phyloP scores from a whole-genome alignment of 805 yeast species.

The Metschnikowia henanensis region DNA sequence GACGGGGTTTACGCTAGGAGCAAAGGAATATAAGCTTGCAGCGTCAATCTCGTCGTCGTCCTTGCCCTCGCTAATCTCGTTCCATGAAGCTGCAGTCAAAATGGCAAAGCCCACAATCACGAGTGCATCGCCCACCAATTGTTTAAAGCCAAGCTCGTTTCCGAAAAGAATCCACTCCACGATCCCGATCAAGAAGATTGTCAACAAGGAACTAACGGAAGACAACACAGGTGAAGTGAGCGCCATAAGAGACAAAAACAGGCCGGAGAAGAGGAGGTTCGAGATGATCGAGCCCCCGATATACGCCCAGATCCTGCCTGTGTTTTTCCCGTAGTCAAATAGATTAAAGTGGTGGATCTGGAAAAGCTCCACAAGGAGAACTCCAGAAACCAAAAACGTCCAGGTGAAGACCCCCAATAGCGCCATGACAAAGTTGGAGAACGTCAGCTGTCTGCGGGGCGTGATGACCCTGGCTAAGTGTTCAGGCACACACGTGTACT shows the following conservation, averaged over 20 bases:
- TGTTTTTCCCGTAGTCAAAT: slow-evolving; percentile 44
- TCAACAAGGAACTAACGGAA: slow-evolving; percentile 61
- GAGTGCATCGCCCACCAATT: slow-evolving; percentile 65
- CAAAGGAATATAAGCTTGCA: slow-evolving; percentile 43
- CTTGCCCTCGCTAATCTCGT: slow-evolving; percentile 53
- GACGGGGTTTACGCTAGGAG: slow-evolving; percentile 29
- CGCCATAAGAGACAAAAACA: slow-evolving; percentile 77
- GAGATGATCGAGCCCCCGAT: slow-evolving; percentile 55
- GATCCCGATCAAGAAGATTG: slow-evolving; percentile 77
- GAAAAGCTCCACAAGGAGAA: slow-evolving; percentile 49
- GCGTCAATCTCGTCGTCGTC: slow-evolving; percentile 46
- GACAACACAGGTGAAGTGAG: slow-evolving; percentile 84
- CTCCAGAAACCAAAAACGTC: slow-evolving; percentile 45
- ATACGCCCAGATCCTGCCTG: slow-evolving; percentile 42
- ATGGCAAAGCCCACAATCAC: slow-evolving; percentile 70
- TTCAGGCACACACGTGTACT: slow-evolving; percentile 69
- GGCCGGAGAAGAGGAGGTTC: slow-evolving; percentile 67
- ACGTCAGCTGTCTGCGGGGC: slow-evolving; percentile 70
- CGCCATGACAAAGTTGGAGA: slow-evolving; percentile 76
- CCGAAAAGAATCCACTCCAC: slow-evolving; percentile 73
- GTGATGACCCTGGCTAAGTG: slow-evolving; percentile 43
- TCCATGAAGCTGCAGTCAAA: slow-evolving; percentile 66
- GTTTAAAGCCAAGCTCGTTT: slow-evolving; percentile 51
- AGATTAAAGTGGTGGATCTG: slow-evolving; percentile 60
- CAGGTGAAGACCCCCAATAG: slow-evolving; percentile 61